These are phyloP conservation scores for Astragalus membranaceus DNA, from an alignment of 306 rosid genomes.

Conservation along the genomic window DNA sequence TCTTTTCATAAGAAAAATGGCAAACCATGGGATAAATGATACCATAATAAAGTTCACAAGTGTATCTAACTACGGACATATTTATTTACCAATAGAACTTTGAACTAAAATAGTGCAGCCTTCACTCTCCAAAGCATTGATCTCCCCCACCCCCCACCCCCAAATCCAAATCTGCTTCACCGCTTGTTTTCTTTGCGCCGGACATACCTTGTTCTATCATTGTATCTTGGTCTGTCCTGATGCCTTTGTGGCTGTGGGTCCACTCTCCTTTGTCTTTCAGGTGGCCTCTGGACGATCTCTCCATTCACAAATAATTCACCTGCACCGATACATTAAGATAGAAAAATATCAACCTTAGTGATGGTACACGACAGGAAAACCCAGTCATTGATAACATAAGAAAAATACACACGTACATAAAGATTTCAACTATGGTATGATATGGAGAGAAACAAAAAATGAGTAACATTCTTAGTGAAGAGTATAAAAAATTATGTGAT, in stretches of 20 bases:
- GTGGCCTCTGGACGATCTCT: slow-evolving; percentile 76
- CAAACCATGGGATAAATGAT: background rate
- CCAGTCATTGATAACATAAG: background rate
- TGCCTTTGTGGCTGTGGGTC: slow-evolving; percentile 75
- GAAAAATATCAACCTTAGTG: background rate
- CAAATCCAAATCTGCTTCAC: slow-evolving; percentile 12
- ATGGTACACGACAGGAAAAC: background rate
- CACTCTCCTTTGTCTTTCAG: slow-evolving; percentile 80
- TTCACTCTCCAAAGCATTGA: background rate
- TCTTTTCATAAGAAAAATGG: background rate
- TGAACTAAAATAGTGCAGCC: slow-evolving; percentile 16
- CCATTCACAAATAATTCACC: slow-evolving; percentile 76
- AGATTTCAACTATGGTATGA: background rate
- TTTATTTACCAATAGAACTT: background rate
- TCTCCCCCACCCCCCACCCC: background rate
- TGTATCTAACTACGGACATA: background rate
- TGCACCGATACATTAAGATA: slow-evolving; percentile 23
- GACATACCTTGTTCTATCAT: slow-evolving; percentile 61
- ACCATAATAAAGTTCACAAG: background rate
- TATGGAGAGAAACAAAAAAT: background rate
- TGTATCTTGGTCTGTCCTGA: slow-evolving; percentile 69
- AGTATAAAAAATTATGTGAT: background rate
- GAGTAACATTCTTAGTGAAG: background rate
- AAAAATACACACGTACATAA: background rate
- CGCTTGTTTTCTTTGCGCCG: slow-evolving; percentile 50